A percentile compares a stretch with the other conserved stretches of the same genome.
phyloP scores from a whole-genome alignment of 1,139 yeast species.

The Yarrowia galli region DNA sequence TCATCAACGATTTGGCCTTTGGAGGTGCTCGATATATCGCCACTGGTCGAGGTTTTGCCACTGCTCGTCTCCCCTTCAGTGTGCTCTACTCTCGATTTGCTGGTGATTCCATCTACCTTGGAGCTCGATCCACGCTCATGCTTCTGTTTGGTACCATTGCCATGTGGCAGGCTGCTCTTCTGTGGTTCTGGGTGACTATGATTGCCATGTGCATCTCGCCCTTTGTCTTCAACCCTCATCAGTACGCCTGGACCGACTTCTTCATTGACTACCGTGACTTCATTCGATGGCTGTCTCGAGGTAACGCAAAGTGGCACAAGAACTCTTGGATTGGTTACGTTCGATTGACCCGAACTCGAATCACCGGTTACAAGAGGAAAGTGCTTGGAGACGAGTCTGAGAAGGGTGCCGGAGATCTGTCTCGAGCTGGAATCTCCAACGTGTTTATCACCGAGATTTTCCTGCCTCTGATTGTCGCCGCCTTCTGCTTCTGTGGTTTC shows the following conservation, averaged over 20 bases:
- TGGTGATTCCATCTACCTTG: constrained; percentile 94
- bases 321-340: constrained; percentile 99
- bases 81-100: constrained; percentile 96
- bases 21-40: constrained; percentile 99
- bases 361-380: constrained; percentile 97
- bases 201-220: constrained; percentile 93
- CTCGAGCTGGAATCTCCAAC: constrained; percentile 92
- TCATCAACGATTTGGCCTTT: constrained; percentile 88
- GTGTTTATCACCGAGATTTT: constrained; percentile 84
- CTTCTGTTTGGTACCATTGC: constrained; percentile 89
- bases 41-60: constrained; percentile 99
- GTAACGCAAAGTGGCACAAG: constrained; percentile 98
- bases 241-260: constrained; percentile 98
- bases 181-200: constrained; percentile 98
- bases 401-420: constrained; percentile 91
- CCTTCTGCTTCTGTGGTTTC: constrained; percentile 88
- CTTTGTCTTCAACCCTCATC: constrained; percentile 96
- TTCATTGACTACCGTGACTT: constrained; percentile 98
- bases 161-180: constrained; percentile 95
- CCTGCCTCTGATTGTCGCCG: constrained; percentile 86
- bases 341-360: constrained; percentile 92
- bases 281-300: constrained; percentile 98
- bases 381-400: constrained; percentile 89
- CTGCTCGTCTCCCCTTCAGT: constrained; percentile 97
- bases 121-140: constrained; percentile 90